phyloP scores from a whole-genome alignment of 2,329 filamentous ascomycete species.

The Aphanoascus verrucosus region DNA sequence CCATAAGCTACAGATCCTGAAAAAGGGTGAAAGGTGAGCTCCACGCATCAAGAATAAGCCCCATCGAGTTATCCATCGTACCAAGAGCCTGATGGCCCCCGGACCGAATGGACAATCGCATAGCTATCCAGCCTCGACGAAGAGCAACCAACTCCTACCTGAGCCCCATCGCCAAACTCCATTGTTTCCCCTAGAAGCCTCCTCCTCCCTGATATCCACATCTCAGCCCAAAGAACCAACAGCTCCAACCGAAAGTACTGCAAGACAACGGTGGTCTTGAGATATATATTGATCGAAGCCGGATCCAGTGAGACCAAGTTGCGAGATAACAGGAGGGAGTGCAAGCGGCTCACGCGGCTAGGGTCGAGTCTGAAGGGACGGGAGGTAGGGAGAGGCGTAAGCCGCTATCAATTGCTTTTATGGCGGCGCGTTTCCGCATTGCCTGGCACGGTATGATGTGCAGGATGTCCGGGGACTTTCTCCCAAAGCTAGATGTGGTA shows the following conservation, averaged over 20 bases:
- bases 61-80: constrained; percentile 86
- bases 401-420: constrained; percentile 87
- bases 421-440: constrained; percentile 98
- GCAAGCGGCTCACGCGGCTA: constrained; percentile 43
- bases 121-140: constrained; percentile 90
- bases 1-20: constrained; percentile 45
- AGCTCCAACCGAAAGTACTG: not conserved
- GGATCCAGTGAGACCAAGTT: constrained; percentile 17
- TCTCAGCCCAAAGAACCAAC: not conserved
- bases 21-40: constrained; percentile 45
- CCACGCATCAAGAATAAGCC: constrained; percentile 99
- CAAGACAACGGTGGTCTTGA: constrained; percentile 9
- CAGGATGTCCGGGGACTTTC: constrained; percentile 99
- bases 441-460: constrained; percentile 38
- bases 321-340: constrained; percentile 22
- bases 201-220: constrained; percentile 7
- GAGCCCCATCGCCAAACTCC: constrained; percentile 7
- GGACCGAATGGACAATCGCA: constrained; percentile 69
- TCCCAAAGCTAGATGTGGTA: constrained; percentile 68
- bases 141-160: constrained; percentile 53
- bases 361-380: constrained; percentile 34
- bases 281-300: not conserved
- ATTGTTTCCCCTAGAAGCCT: constrained; percentile 31
- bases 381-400: constrained; percentile 56
- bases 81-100: constrained; percentile 14